Evolutionary conservation across 2,329 filamentous ascomycete genomes (phyloP), one percentile per base, ranked within the genome.

Genomic region (Alternaria arbusti): DNA sequence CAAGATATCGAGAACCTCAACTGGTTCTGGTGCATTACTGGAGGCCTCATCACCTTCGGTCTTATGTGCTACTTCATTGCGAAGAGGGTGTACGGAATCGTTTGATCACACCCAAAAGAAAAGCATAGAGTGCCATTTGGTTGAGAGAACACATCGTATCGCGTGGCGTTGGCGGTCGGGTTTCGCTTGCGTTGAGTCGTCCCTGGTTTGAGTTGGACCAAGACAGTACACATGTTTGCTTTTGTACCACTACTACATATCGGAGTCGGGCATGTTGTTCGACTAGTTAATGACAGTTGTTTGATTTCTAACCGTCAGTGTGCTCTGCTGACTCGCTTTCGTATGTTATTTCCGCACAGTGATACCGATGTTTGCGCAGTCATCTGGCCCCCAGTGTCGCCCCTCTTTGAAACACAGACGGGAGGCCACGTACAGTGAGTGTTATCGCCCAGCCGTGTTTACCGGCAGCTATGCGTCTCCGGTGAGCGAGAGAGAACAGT

Each of bases 61-160:
- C 75, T 94, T 26, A 86, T 85, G 6, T 96, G 94, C 75, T 97
- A 90, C 76, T 83, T 90, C 75, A 90, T 94, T 69, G 94, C 94
- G 17, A 96, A 96, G 85, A 87, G 91, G 89, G 71, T 80, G 12
- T 80, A 78, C 54, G 75, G 74, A 1, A 79, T 80, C 49, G 75
- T 80, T 15, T 80, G 54, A 63, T 28, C 15, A 40, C 15, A 23
- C 20, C 17, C 15, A 44, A 26, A 20, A 20, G 32, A 30, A 30
- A n/a, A 49, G 52, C 15, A 26, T 56, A 44, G 52, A 30, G 13
- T 50, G 55, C 22, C 9, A 25, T 49, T 47, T 56, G 28, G 22
- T 22, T 44, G 54, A 6, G n/a, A 56, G 25, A 46, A 61, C n/a
- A 45, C 7, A 47, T 32, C 44, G 46, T 56, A 57, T 50, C 12